A percentile compares a stretch with the other conserved stretches of the same genome.
phyloP scores from a whole-genome alignment of 305 asterid species.

The Nicotiana rustica region DNA sequence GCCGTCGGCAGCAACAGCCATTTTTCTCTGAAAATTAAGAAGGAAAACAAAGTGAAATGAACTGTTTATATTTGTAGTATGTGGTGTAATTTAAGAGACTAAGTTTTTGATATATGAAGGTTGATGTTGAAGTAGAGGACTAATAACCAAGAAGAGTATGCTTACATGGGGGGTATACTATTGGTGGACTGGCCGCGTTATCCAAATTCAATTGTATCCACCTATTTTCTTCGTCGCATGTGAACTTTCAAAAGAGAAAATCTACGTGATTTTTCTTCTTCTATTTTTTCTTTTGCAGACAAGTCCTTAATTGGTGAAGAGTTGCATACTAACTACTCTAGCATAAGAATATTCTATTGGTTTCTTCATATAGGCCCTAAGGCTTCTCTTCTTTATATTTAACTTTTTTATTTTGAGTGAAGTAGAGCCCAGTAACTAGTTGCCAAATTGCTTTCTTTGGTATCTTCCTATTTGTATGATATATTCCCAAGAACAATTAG shows the following conservation, averaged over 20 bases:
- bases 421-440: conserved; percentile 30
- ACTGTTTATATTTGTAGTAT: conserved; percentile 39
- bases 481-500: too few relatives aligned
- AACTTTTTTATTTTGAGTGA: neutral
- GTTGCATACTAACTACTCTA: conserved; percentile 26
- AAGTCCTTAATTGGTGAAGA: conserved; percentile 27
- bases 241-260: conserved; percentile 48
- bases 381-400: neutral
- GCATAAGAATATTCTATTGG: conserved; percentile 53
- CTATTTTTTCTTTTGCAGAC: conserved; percentile 36
- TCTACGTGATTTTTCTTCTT: conserved; percentile 12
- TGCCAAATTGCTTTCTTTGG: neutral
- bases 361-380: conserved; percentile 35
- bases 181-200: conserved; percentile 61
- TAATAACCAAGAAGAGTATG: conserved; percentile 11
- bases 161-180: conserved; percentile 60
- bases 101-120: conserved; percentile 26
- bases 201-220: conserved; percentile 76
- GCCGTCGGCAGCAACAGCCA: conserved; percentile 66
- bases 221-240: conserved; percentile 60
- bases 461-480: too few relatives aligned
- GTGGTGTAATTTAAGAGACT: neutral
- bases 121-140: conserved; percentile 18
- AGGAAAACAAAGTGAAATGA: conserved; percentile 32
- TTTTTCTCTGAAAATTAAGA: conserved; percentile 40